Base-by-base conservation (phyloP, 2,329 filamentous ascomycete genomes). In the Penicillium freii region DNA sequence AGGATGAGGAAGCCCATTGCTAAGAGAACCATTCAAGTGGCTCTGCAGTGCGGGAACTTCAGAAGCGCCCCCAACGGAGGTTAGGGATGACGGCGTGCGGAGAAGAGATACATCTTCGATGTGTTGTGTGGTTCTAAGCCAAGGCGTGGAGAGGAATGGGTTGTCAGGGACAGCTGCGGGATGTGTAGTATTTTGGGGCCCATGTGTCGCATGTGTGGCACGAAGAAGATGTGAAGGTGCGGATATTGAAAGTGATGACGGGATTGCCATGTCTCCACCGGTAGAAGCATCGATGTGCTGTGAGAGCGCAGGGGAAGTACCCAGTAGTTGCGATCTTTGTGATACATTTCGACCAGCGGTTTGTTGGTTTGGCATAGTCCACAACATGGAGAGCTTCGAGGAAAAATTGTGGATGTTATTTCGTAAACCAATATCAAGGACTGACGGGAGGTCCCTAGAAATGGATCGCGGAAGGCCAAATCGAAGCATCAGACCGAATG, bases 401-500 rank as follows among this genome's bases (percentile, higher is more conserved):
- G 68, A 67, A 25, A 68, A 64, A 1, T 67, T 64, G 42, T 69
- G 63, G 3, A 73, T 56, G 46, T 66, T 70, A 33, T 63, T 63
- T 39, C 64, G 68, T 25, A 74, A 39, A 5, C 63, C 65, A n/a
- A 61, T 45, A 15, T 71, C 69, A 19, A 68, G 40, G 25, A 71
- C 68, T 2, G 64, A 64, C 1, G 58, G 33, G 11, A 31, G 36
- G 13, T 54, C 54, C 13, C 49, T 60, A n/a, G 57, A 49, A n/a
- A 36, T 42, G 19, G 50, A 36, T 6, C 36, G 50, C 4, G 62
- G 59, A 71, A 73, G 67, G 17, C 71, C 70, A 53, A 70, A 70
- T 39, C 68, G 72, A 29, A 77, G 64, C 25, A 75, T 71, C 61
- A 73, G 72, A 23, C 76, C 76, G 54, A 77, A 77, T 0, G 71